Conservation (phyloP, 176 grass and related monocot species). For the Triticum monococcum region DNA sequence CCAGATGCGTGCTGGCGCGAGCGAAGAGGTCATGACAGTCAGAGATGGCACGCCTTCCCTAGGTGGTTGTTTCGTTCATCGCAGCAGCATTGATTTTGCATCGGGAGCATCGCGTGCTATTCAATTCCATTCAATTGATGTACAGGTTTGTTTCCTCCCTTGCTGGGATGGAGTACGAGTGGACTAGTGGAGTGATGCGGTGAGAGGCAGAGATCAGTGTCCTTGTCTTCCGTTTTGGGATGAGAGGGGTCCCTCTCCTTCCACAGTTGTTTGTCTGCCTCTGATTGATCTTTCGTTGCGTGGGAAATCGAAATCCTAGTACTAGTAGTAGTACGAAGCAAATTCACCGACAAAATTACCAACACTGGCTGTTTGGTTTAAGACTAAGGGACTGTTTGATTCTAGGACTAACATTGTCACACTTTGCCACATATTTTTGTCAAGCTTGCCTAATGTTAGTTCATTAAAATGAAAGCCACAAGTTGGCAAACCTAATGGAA, state of each 20-base stretch:
- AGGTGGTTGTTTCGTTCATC: constrained; percentile 2
- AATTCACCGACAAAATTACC: background rate
- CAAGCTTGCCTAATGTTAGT: too few relatives aligned
- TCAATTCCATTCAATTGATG: background rate
- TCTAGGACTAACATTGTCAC: too few relatives aligned
- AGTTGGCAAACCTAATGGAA: too few relatives aligned
- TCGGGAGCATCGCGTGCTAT: background rate
- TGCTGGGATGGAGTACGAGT: background rate
- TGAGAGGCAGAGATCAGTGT: background rate
- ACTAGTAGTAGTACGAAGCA: background rate
- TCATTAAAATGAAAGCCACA: too few relatives aligned
- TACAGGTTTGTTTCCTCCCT: background rate
- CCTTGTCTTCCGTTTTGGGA: background rate
- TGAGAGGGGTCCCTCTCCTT: background rate
- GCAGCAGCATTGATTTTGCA: constrained; percentile 25
- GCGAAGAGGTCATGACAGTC: background rate
- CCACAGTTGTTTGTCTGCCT: background rate
- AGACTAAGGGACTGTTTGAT: too few relatives aligned
- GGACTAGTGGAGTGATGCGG: background rate
- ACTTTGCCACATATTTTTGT: too few relatives aligned
- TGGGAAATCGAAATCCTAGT: background rate
- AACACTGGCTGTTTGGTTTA: background rate
- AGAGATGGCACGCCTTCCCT: constrained; percentile 1
- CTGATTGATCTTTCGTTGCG: background rate
- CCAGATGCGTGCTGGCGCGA: background rate